A percentile compares a stretch with the other conserved stretches of the same genome.
phyloP scores from a whole-genome alignment of 2,329 filamentous ascomycete species.

The Monilinia polystroma region DNA sequence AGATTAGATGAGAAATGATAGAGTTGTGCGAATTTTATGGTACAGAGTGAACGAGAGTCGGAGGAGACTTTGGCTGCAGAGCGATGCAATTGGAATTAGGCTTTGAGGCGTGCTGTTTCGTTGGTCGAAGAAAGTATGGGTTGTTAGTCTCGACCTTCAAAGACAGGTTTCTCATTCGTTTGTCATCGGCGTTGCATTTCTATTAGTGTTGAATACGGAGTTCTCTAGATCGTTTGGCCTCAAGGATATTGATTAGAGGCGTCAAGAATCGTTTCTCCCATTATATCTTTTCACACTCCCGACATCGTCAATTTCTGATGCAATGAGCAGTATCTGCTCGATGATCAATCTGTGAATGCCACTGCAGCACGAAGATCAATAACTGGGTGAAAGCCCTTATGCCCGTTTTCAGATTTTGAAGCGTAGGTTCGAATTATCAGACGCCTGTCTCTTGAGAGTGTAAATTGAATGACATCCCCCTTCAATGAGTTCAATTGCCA shows the following conservation, averaged over 20 bases:
- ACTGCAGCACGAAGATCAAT: neutral
- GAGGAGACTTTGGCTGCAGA: neutral
- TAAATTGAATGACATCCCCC: neutral
- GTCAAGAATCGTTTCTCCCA: neutral
- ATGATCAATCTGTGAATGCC: neutral
- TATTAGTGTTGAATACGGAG: neutral
- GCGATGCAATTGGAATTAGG: neutral
- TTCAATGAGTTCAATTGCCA: neutral
- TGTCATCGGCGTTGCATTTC: neutral
- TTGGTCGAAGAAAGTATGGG: neutral
- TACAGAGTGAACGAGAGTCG: neutral
- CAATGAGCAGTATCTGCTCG: neutral
- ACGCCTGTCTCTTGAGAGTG: neutral
- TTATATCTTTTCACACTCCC: neutral
- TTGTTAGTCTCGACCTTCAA: neutral
- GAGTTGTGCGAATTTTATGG: neutral
- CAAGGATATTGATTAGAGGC: neutral
- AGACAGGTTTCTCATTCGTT: neutral
- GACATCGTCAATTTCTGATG: neutral
- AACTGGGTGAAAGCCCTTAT: neutral
- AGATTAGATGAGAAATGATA: neutral
- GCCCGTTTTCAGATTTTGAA: neutral
- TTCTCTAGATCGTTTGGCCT: neutral
- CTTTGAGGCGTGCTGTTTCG: neutral
- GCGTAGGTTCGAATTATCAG: neutral